Base-by-base conservation (phyloP, 1,139 yeast genomes). In the Saccharomycopsis phalli region DNA sequence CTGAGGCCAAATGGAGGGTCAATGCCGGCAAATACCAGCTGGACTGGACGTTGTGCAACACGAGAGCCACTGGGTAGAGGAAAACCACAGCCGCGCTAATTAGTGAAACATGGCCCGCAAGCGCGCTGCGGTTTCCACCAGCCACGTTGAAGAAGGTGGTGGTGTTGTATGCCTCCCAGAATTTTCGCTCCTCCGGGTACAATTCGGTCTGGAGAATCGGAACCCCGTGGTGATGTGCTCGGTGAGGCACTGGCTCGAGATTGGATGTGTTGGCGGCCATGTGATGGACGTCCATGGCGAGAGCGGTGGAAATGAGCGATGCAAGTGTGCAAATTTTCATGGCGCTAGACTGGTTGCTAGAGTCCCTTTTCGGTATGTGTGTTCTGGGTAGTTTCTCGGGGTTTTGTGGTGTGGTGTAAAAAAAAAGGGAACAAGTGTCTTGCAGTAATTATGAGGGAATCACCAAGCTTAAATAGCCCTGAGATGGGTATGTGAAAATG, bases 91-190 rank as follows among this genome's bases (percentile, higher is more conserved):
- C 60, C 0, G 66, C 8, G 3, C 66, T 40, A 19, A 76, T 61
- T 16, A 74, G 55, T 2, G 56, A 53, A 7, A 78, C 62, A 53
- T 88, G 97, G 36, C 68, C 53, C 51, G 67, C 64, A 36, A 88
- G 62, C 2, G 78, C 69, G n/a, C 65, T 48, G 46, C 72, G 69
- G 49, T 70, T 70, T 3, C 66, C 58, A 1, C 69, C 55, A 1
- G 69, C 71, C n/a, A 74, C 61, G 10, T 71, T 75, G 59, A 84
- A 74, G 57, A 71, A 87, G 11, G 86, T 81, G 4, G 93, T 80
- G n/a, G 94, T 75, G 53, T 82, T 76, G 60, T 86, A 88, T 29
- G 60, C 58, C 42, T 77, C 79, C 97, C 97, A 88, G 58, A 69
- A 87, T 20, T 69, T 58, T 42, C 76, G 64, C 58, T 87, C 95